Evolutionary conservation across 108 stramenopile genomes (phyloP).

Genomic region (Schizochytrium sp.): DNA sequence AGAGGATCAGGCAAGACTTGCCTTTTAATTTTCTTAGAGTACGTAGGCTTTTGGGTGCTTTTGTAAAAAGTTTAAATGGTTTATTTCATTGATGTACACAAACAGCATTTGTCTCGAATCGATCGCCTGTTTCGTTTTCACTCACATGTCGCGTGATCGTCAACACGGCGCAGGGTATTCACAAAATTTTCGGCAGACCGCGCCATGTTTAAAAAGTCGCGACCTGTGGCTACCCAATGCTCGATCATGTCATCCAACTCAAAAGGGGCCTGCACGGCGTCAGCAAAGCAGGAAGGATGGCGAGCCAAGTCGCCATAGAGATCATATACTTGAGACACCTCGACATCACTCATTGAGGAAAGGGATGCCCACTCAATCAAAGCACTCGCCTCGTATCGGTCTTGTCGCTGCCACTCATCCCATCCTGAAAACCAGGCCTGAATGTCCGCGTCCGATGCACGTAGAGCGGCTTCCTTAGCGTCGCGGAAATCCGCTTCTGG

Average conservation of each 20-base stretch:
- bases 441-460: background rate
- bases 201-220: background rate
- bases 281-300: background rate
- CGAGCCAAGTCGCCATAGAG: background rate
- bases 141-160: too few relatives aligned
- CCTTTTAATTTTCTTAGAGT: background rate
- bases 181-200: background rate
- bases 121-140: too few relatives aligned
- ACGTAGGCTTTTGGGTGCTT: too few relatives aligned
- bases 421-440: background rate
- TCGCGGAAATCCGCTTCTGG: background rate
- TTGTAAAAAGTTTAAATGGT: too few relatives aligned
- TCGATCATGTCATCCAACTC: background rate
- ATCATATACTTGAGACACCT: background rate
- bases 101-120: too few relatives aligned
- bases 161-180: background rate
- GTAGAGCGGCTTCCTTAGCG: background rate
- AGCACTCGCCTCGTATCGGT: background rate
- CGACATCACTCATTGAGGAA: background rate
- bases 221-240: background rate
- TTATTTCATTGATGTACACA: too few relatives aligned
- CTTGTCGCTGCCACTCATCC: conserved; percentile 10
- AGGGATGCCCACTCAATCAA: background rate
- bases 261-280: background rate
- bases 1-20: background rate